Conservation (phyloP, 179 eudicot genomes). For the Corrigiola litoralis region DNA sequence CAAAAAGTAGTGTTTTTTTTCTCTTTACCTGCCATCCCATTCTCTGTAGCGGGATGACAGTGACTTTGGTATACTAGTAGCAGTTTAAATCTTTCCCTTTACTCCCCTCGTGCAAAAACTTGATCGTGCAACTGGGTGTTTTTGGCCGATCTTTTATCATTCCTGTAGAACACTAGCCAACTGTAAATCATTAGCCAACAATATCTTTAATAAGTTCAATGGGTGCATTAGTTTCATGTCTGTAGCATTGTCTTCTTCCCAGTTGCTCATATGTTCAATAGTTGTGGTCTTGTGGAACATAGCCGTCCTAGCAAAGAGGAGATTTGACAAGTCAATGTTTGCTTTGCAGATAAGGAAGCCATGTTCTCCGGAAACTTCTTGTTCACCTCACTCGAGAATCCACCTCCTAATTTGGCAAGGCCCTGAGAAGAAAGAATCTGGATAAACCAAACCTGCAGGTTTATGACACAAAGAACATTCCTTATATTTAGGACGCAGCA, state of each 20-base stretch:
- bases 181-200: neutral
- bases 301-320: neutral
- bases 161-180: too few relatives aligned
- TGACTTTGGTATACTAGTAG: neutral
- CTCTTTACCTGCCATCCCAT: neutral
- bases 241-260: neutral
- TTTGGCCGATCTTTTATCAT: neutral
- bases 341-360: constrained; percentile 55
- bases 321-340: neutral
- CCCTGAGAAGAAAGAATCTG: constrained; percentile 7
- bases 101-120: too few relatives aligned
- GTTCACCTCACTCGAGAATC: constrained; percentile 53
- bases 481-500: neutral
- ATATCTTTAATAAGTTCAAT: neutral
- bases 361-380: constrained; percentile 71
- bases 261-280: neutral
- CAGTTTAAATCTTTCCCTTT: too few relatives aligned
- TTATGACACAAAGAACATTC: constrained; percentile 6
- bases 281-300: neutral
- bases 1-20: neutral
- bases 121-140: neutral
- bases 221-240: neutral
- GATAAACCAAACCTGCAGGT: constrained; percentile 13
- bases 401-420: constrained; percentile 5
- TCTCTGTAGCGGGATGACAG: neutral